Evolutionary conservation across 306 rosid genomes (phyloP), one percentile per base, ranked within the genome.

Genomic region (Oxytropis ochrocephala): DNA sequence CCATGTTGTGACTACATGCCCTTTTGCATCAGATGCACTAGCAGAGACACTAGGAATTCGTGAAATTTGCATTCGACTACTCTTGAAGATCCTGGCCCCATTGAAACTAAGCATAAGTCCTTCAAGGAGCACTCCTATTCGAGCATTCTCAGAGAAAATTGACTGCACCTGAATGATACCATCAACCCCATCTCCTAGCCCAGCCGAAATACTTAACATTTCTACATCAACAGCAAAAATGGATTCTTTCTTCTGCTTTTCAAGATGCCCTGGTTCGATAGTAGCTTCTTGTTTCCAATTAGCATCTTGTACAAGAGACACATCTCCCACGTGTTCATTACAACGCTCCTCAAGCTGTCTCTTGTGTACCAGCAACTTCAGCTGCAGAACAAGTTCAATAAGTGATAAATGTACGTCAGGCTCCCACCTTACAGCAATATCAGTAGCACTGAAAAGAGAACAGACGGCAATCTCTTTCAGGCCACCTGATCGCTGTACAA

Each of bases 21-120:
- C 72, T 65, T 85, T 87, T 51, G 75, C 63, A 64, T 88, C 87
- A 67, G 91, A 79, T 52, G 86, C 36, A 76, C 85, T 49, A 2
- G 76, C 69, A 60, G 96, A 82, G 57, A 77, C 83, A 73, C 88
- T 79, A 54, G 99, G 99, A 73, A 91, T 79, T 44, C 95, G 95
- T 54, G 96, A 95, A 80, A 95, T 88, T 78, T 95, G 99, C 97
- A 95, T 91, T 80, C 99, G 80, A 77, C 99, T 89, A 83, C 99
- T 95, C 85, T 85, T 91, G 61, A 89, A 76, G 33, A 95, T 76
- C 74, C 92, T 86, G 41, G 88, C 86, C 49, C 91, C 95, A 62
- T 87, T 89, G 27, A 95, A 82, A 83, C 95, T 61, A 77, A 91
- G 89, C 64, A 84, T 73, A 57, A 95, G 95, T 64, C 99, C 99